Percentiles rank a stretch among this genome's conserved stretches.
phyloP scores from a whole-genome alignment of 306 rosid genomes.

The Mimosa bimucronata region DNA sequence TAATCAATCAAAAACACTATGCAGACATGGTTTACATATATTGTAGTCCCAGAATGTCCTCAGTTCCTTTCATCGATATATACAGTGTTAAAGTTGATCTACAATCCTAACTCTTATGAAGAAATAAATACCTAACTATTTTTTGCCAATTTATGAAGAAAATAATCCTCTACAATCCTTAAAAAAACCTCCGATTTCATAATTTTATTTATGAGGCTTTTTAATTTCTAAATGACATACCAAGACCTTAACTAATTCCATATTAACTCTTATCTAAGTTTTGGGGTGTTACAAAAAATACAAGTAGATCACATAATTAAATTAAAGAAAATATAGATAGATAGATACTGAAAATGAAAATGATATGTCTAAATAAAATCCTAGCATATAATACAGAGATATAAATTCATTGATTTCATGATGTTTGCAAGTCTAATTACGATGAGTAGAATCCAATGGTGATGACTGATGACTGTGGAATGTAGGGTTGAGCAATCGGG shows the following conservation, averaged over 20 bases:
- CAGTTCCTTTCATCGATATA: constrained; percentile 1
- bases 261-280: too few relatives aligned
- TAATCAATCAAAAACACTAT: constrained; percentile 9
- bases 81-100: neutral
- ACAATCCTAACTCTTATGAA: too few relatives aligned
- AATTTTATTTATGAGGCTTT: too few relatives aligned
- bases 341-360: neutral
- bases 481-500: too few relatives aligned
- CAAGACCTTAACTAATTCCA: too few relatives aligned
- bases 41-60: constrained; percentile 7
- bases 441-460: neutral
- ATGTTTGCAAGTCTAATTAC: neutral
- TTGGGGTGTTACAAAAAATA: neutral
- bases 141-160: too few relatives aligned
- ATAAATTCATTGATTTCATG: neutral
- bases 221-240: too few relatives aligned
- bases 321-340: neutral
- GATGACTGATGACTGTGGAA: too few relatives aligned
- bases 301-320: neutral
- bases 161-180: too few relatives aligned
- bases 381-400: neutral
- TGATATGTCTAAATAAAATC: neutral
- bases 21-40: neutral
- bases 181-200: too few relatives aligned
- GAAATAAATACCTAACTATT: too few relatives aligned